Evolutionary conservation across 75 land plant genomes (phyloP).

Genomic region (Gnetum montanum): DNA sequence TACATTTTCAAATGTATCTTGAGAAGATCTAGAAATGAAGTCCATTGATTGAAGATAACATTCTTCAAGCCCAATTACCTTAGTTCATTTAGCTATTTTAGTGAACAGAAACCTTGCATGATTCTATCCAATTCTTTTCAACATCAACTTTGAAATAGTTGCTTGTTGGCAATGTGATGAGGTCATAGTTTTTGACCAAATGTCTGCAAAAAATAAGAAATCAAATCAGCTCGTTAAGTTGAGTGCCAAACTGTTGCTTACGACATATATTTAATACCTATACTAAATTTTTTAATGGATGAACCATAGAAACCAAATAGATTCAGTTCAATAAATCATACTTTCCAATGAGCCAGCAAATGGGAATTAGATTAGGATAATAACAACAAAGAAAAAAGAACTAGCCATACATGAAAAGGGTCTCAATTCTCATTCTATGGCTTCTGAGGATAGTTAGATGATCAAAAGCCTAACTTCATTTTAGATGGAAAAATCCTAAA

Average conservation of each 20-base stretch:
- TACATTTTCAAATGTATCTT: constrained; percentile 41
- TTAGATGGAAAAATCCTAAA: no score
- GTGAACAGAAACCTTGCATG: constrained; percentile 57
- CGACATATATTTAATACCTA: background rate
- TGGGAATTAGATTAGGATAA: no score
- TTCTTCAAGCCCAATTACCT: constrained; percentile 35
- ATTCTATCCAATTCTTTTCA: constrained; percentile 69
- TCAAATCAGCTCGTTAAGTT: background rate
- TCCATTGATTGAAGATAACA: constrained; percentile 89
- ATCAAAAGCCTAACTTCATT: no score
- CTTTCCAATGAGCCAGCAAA: no score
- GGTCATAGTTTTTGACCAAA: constrained; percentile 44
- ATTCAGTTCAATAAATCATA: background rate
- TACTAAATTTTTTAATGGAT: background rate
- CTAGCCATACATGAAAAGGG: no score
- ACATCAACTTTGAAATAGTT: constrained; percentile 49
- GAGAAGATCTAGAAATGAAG: constrained; percentile 70
- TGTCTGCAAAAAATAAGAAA: constrained; percentile 12
- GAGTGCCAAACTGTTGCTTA: background rate
- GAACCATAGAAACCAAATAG: background rate
- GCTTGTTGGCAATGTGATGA: constrained; percentile 63
- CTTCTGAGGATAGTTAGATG: no score
- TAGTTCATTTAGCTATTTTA: constrained; percentile 32
- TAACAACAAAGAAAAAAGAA: no score
- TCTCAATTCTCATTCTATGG: no score